Evolutionary conservation across 805 yeast genomes (phyloP).

Genomic region (Candida maris): DNA sequence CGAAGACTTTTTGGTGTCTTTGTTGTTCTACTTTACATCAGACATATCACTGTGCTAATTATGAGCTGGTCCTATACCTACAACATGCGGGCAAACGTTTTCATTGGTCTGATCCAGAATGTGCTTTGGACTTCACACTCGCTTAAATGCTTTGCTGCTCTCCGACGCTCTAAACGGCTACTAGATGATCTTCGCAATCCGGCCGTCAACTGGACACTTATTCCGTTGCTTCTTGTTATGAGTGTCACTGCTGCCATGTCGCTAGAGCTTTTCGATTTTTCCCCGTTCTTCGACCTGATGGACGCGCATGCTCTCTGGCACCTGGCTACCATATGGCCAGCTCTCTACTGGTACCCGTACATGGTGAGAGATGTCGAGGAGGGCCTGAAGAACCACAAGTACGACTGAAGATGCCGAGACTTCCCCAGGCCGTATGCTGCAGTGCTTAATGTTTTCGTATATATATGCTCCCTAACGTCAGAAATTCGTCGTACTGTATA

Average conservation of each 20-base stretch:
- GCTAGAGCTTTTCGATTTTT: conserved; percentile 88
- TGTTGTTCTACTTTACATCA: conserved; percentile 49
- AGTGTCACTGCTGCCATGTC: conserved; percentile 71
- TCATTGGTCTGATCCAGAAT: conserved; percentile 75
- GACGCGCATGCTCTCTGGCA: conserved; percentile 98
- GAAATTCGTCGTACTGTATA: too few relatives aligned
- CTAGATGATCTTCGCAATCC: conserved; percentile 22
- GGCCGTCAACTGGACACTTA: conserved; percentile 40
- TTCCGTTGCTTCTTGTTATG: conserved; percentile 50
- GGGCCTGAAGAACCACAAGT: conserved; percentile 27
- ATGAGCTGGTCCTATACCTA: conserved; percentile 87
- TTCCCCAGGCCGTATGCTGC: too few relatives aligned
- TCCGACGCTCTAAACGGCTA: conserved; percentile 10
- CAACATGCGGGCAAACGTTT: conserved; percentile 87
- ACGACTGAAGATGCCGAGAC: conserved; percentile 21
- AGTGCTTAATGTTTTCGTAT: not conserved
- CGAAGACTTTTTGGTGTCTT: conserved; percentile 36
- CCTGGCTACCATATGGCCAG: conserved; percentile 78
- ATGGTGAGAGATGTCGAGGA: conserved; percentile 43
- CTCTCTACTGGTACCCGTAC: conserved; percentile 67
- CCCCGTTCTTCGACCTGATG: conserved; percentile 61
- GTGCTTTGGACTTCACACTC: conserved; percentile 43
- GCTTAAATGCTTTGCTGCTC: conserved; percentile 26
- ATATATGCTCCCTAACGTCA: not conserved
- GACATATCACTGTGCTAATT: conserved; percentile 64